A percentile compares a stretch with the other conserved stretches of the same genome.
phyloP scores from a whole-genome alignment of 202 grass and related monocot genomes.

The Alloteropsis angusta region DNA sequence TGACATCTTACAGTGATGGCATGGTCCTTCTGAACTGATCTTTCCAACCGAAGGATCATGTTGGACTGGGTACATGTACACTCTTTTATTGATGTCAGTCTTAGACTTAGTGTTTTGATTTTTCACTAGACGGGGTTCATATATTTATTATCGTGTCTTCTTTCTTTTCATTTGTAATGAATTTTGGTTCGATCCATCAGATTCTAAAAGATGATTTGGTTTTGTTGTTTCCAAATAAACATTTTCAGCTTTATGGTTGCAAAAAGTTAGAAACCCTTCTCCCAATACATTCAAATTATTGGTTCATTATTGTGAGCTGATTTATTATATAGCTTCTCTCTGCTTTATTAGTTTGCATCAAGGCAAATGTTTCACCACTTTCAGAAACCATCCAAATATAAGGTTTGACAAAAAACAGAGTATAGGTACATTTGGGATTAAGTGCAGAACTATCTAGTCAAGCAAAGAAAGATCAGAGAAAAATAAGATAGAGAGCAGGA shows the following conservation, averaged over 20 bases:
- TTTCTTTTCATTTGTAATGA: constrained; percentile 17
- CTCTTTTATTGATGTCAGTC: not conserved
- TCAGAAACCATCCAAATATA: not conserved
- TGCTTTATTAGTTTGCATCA: not conserved
- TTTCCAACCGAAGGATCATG: constrained; percentile 2
- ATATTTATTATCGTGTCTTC: not conserved
- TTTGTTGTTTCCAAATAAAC: not conserved
- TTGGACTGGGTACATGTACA: not conserved
- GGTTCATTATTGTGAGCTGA: not conserved
- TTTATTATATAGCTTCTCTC: not conserved
- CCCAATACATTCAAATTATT: not conserved
- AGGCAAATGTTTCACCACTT: not conserved
- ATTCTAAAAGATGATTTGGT: not conserved
- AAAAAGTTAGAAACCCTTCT: not conserved
- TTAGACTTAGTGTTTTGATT: not conserved
- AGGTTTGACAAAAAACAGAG: constrained; percentile 1
- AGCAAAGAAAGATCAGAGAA: not conserved
- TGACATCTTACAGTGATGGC: not conserved
- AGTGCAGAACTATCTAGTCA: not conserved
- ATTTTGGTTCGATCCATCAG: not conserved
- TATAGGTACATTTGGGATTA: not conserved
- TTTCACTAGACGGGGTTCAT: not conserved
- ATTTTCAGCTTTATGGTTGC: not conserved
- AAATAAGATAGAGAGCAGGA: not conserved
- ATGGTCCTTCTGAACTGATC: not conserved